Conservation (phyloP, 352 stramenopile species). For the Blastocystis sp. region DNA sequence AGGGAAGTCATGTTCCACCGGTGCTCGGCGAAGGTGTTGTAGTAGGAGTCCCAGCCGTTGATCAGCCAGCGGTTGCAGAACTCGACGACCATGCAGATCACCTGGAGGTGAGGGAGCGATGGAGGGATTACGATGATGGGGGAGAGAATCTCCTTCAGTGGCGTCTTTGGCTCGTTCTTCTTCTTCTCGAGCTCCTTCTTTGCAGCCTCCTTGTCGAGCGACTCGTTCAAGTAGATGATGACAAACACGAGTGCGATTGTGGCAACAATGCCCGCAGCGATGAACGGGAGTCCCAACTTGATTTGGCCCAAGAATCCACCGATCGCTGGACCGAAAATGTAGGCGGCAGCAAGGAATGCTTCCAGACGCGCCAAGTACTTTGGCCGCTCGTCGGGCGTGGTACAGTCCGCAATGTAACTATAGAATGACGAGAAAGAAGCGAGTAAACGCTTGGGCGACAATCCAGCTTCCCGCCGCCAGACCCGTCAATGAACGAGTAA, state of each 20-base stretch:
- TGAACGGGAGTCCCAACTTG: conserved; percentile 21
- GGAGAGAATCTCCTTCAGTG: background rate
- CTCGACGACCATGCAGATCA: conserved; percentile 43
- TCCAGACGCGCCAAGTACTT: conserved; percentile 45
- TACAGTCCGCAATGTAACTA: conserved; percentile 67
- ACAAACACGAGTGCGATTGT: conserved; percentile 40
- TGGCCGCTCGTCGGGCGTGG: conserved; percentile 34
- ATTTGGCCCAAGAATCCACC: conserved; percentile 64
- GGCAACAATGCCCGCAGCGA: conserved; percentile 36
- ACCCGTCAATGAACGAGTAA: conserved; percentile 30
- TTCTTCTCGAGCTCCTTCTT: background rate
- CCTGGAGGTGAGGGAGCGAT: background rate
- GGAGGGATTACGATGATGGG: background rate
- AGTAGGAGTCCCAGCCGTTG: conserved; percentile 57
- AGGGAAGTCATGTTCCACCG: background rate
- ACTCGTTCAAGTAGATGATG: conserved; percentile 39
- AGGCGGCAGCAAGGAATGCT: conserved; percentile 44
- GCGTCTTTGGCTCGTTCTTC: background rate
- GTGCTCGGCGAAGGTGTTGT: conserved; percentile 7
- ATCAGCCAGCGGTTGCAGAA: conserved; percentile 56
- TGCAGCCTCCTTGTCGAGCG: conserved; percentile 1
- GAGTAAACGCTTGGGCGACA: conserved; percentile 51
- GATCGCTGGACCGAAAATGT: conserved; percentile 55
- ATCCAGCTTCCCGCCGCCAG: conserved; percentile 50
- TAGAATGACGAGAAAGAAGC: background rate